Percentiles rank a stretch among this genome's conserved stretches.
These are phyloP conservation scores for Trichaptum fuscoviolaceum DNA, from an alignment of 768 basidiomycete species.

Conservation along the genomic window DNA sequence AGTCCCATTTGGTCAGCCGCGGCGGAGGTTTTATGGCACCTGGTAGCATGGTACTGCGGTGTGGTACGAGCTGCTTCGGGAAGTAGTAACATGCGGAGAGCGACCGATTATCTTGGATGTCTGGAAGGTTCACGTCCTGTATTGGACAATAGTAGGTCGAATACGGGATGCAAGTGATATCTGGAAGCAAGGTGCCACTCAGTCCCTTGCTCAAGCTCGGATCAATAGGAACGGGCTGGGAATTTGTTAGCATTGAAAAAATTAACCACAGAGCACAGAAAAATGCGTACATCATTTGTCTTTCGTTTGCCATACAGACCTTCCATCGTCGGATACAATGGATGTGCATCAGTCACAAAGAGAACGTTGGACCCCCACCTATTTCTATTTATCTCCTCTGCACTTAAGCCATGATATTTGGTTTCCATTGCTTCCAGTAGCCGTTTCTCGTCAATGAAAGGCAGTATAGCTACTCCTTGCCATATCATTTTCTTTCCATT, in stretches of 20 bases:
- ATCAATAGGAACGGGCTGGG: conserved; percentile 72
- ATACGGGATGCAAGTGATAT: conserved; percentile 86
- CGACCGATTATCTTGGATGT: conserved; percentile 84
- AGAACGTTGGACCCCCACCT: conserved; percentile 78
- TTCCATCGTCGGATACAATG: conserved; percentile 83
- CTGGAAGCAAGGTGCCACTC: conserved; percentile 72
- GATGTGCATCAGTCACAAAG: conserved; percentile 79
- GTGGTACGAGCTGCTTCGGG: conserved; percentile 81
- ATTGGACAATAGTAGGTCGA: conserved; percentile 85
- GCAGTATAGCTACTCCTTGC: conserved; percentile 96
- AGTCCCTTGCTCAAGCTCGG: conserved; percentile 68
- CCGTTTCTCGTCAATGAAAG: conserved; percentile 88
- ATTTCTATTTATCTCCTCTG: conserved; percentile 83
- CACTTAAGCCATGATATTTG: conserved; percentile 58
- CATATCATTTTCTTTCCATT: conserved; percentile 99
- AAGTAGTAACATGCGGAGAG: conserved; percentile 86
- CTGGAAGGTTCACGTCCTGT: conserved; percentile 50
- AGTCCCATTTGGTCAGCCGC: conserved; percentile 61
- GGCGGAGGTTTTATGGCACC: conserved; percentile 58
- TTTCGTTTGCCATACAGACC: conserved; percentile 88
- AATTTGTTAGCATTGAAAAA: conserved; percentile 9
- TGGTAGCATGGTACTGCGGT: conserved; percentile 77
- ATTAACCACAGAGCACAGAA: conserved; percentile 11
- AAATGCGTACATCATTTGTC: conserved; percentile 61
- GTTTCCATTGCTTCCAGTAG: conserved; percentile 78